phyloP scores from a whole-genome alignment of 169 alveolate species.

The Toxoplasma gondii region DNA sequence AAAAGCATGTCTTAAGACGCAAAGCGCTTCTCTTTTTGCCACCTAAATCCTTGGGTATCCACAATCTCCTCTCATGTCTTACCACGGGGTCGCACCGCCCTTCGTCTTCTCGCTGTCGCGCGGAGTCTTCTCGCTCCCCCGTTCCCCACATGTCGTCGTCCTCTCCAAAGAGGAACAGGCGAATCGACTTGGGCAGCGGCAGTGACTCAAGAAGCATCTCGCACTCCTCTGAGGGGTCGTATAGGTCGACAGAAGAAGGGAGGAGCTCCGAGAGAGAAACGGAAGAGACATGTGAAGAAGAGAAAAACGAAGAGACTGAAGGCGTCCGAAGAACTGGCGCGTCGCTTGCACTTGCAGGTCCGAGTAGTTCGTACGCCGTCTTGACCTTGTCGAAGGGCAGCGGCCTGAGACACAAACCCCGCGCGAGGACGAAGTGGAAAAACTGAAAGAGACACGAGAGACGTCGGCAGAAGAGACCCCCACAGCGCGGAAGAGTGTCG shows the following conservation, averaged over 20 bases:
- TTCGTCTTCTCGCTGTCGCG: background rate
- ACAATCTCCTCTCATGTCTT: background rate
- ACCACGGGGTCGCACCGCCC: background rate
- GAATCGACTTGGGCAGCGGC: slow-evolving; percentile 37
- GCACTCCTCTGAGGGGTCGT: slow-evolving; percentile 35
- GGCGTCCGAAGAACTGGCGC: background rate
- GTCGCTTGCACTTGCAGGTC: background rate
- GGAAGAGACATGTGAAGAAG: background rate
- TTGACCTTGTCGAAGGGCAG: slow-evolving; percentile 38
- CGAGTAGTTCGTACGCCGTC: slow-evolving; percentile 12
- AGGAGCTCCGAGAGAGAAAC: background rate
- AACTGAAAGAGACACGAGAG: background rate
- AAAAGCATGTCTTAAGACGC: background rate
- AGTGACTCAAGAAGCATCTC: background rate
- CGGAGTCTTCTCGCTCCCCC: background rate
- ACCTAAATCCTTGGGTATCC: no score
- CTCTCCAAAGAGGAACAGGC: slow-evolving; percentile 11
- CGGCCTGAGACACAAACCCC: background rate
- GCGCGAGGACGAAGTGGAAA: background rate
- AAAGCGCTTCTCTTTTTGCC: no score
- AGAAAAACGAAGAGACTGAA: background rate
- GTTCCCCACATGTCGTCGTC: background rate
- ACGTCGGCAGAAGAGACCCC: background rate
- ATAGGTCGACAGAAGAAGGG: background rate
- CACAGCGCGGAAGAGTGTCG: background rate